Conservation (phyloP, 495 filamentous ascomycete genomes). For the Neurospora africana region DNA sequence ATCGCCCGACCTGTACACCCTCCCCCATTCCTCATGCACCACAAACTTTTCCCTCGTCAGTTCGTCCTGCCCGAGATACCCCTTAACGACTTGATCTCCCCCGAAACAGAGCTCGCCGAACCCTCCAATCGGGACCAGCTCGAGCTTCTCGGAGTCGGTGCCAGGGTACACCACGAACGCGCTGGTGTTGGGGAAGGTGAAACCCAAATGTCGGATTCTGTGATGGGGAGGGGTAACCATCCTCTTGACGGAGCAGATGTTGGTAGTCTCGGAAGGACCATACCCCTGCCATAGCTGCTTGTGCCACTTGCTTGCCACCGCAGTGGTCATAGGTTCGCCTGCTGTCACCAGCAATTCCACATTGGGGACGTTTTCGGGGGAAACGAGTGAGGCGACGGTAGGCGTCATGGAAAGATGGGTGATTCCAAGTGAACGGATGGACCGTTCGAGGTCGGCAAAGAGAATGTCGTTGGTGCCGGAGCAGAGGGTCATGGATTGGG, state of each 20-base stretch:
- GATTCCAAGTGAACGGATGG: constrained; percentile 46
- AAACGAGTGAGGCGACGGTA: constrained; percentile 58
- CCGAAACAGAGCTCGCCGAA: constrained; percentile 75
- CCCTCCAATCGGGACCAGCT: constrained; percentile 50
- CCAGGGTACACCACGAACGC: constrained; percentile 48
- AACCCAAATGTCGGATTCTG: constrained; percentile 48
- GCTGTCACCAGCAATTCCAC: constrained; percentile 60
- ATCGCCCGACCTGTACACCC: constrained; percentile 63
- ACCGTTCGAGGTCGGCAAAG: constrained; percentile 49
- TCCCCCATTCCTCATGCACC: constrained; percentile 52
- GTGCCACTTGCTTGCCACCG: constrained; percentile 56
- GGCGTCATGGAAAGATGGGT: constrained; percentile 74
- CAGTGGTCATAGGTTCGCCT: constrained; percentile 59
- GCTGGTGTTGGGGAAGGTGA: constrained; percentile 58
- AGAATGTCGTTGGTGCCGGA: constrained; percentile 54
- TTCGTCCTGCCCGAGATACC: constrained; percentile 52
- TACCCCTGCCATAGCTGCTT: constrained; percentile 63
- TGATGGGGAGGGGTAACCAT: constrained; percentile 32
- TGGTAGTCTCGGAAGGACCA: constrained; percentile 61
- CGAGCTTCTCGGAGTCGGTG: constrained; percentile 11
- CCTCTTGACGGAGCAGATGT: constrained; percentile 58
- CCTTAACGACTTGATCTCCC: constrained; percentile 66
- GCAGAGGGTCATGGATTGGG: constrained; percentile 60
- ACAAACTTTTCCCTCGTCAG: constrained; percentile 52
- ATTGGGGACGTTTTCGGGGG: constrained; percentile 48